Evolutionary conservation across 2,329 filamentous ascomycete species (phyloP).

Genomic region (Fusarium tanahbumbuense): DNA sequence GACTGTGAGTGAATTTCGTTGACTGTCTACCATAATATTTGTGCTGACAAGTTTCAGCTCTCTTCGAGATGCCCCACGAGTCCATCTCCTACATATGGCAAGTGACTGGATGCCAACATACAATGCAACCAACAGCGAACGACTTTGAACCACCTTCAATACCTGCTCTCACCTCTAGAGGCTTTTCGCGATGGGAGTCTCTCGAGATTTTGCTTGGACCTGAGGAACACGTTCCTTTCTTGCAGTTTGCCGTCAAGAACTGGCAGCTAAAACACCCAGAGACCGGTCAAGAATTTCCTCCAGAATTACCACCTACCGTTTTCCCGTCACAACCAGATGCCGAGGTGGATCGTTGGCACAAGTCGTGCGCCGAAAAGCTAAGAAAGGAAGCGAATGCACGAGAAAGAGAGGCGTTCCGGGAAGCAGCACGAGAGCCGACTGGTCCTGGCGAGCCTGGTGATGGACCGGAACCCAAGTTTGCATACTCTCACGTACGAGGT

Average conservation of each 20-base stretch:
- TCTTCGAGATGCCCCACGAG: constrained; percentile 80
- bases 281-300: constrained; percentile 75
- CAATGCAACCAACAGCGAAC: constrained; percentile 78
- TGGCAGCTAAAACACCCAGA: constrained; percentile 82
- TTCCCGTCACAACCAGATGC: constrained; percentile 79
- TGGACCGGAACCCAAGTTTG: constrained; percentile 51
- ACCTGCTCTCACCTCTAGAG: constrained; percentile 83
- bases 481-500: constrained; percentile 52
- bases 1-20: constrained; percentile 62
- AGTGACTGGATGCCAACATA: constrained; percentile 89
- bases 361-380: constrained; percentile 77
- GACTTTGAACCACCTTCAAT: constrained; percentile 81
- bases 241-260: constrained; percentile 82
- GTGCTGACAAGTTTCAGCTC: constrained; percentile 56
- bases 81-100: constrained; percentile 94
- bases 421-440: constrained; percentile 26
- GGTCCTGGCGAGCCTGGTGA: constrained; percentile 49
- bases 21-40: background rate
- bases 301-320: constrained; percentile 67
- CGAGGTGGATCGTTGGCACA: constrained; percentile 89
- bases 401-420: constrained; percentile 48
- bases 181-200: constrained; percentile 94
- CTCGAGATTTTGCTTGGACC: constrained; percentile 90
- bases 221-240: constrained; percentile 84
- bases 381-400: constrained; percentile 66